Evolutionary conservation across 768 basidiomycete species (phyloP), one percentile per base, ranked within the genome.

Genomic region (Leccinellum rugosiceps): DNA sequence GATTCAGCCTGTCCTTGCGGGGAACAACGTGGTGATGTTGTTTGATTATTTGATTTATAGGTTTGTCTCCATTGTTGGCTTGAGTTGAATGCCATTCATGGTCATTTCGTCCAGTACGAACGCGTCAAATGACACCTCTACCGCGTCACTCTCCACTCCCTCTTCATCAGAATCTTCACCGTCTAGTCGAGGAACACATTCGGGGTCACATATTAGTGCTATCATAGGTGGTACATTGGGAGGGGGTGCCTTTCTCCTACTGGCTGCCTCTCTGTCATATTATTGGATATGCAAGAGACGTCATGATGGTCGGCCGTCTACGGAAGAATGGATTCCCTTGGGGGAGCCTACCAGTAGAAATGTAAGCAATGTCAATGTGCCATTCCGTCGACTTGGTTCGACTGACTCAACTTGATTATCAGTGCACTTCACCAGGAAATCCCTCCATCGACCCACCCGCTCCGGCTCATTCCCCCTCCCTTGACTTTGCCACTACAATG

Each of bases 1-100:
- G 17, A 34, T 65, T 17, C 35, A 55, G 25, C 58, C 64, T 38
- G 23, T 52, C n/a, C 2, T 15, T 50, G 2, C 43, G 19, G 17
- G 43, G 28, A 11, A 35, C 13, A 13, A 26, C 0, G 44, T 63
- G 25, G 52, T 60, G 35, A 60, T 64, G 3, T n/a, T 63, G 8
- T 64, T 64, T 9, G 63, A 65, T 23, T 65, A 65, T 46, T 23
- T 63, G 3, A 47, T 66, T 43, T 65, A 66, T 26, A 63, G 57
- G 61, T 64, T 26, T 2, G 62, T 55, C 19, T 25, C 19, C 9
- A 17, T 9, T 57, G 15, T 23, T 6, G 14, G 26, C 11, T 15
- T 26, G 13, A 15, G 4, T 6, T 15, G 5, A 13, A 14, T 8
- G 3, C 3, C 49, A 28, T 60, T 63, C 15, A 63, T 25, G 21